Base-by-base conservation (phyloP, 2,329 filamentous ascomycete species). In the Apiospora arundinis region DNA sequence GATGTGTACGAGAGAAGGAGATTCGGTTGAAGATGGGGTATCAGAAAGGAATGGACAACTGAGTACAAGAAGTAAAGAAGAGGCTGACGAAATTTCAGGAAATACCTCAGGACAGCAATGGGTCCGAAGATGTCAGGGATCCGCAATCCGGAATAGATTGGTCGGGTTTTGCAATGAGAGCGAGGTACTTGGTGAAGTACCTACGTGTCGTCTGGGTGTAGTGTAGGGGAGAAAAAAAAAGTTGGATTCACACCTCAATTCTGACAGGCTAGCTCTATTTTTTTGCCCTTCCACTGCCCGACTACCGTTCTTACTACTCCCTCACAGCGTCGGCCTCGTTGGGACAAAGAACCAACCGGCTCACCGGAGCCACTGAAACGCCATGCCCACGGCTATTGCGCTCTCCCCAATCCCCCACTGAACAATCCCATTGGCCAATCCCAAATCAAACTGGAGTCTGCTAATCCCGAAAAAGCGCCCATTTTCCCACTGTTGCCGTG, bases 21-120 rank as follows among this genome's bases (percentile, higher is more conserved):
- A 45, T 67, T 63, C 56, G 25, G 69, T 69, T 60, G 48, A 68
- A 44, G 52, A 42, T 63, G 68, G 69, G 74, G 49, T 40, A 69
- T 46, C 48, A 74, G 75, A 80, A 78, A 80, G 75, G 70, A 73
- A 74, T 56, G 46, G 56, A 71, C 60, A 48, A 63, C 49, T 37
- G 49, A 25, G 67, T 49, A 71, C 52, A 63, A 63, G 28, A 37
- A 69, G n/a, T 42, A 32, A 40, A 69, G 32, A 56, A 65, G 52
- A 25, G 40, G 52, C 46, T 49, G 67, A 69, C 66, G 66, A 40
- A 68, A 68, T 68, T 68, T 69, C 68, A 69, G 49, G 46, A 69
- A 69, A 69, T 69, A 69, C 68, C 68, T 69, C 68, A 60, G 68
- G 25, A 69, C 32, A 63, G 32, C 56, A 63, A 63, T 63, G 56